Base-by-base conservation (phyloP, 305 asterid species). In the Solanum hybrid region DNA sequence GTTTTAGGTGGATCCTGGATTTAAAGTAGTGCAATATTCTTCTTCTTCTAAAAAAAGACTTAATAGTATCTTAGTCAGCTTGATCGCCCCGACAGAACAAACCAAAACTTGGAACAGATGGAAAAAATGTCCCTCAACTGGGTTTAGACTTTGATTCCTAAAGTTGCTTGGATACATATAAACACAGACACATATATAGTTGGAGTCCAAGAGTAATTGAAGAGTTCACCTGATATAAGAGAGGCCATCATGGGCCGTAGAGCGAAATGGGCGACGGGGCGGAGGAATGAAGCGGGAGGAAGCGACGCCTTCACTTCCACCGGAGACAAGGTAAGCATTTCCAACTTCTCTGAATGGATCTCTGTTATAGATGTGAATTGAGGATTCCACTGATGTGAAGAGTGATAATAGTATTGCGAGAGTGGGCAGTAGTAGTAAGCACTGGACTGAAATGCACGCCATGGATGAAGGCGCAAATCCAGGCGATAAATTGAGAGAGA, bases 271-370 rank as follows among this genome's bases (percentile, higher is more conserved):
- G 75, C 42, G 93, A 85, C 90, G 93, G n/a, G 91, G 93, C 77
- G 89, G 90, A 66, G 93, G 93, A 85, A 89, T 89, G 75, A 88
- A 40, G 73, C 79, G 91, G 71, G 91, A 79, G 90, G 95, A 94
- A 88, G 93, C 91, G 91, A 97, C 87, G 91, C 99, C 99, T 92
- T 97, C 99, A 90, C 98, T 96, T 89, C 99, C 99, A 51, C 99
- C 99, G 91, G 98, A 94, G 84, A 93, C 93, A 69, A 97, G 98
- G 93, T 91, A 96, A 34, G 98, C 96, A 94, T 94, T 97, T 84
- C 99, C 99, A 91, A 97, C 99, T 94, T 97, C 99, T 88, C 98
- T 95, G 90, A 97, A 91, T 5, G 97, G 96, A 95, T 95, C 98
- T 90, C 94, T 95, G 89, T 91, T 91, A 94, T 97, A 97, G 92